Percentiles rank a stretch among this genome's conserved stretches.
phyloP scores from a whole-genome alignment of 768 basidiomycete species.

The Dentipellis sp. region DNA sequence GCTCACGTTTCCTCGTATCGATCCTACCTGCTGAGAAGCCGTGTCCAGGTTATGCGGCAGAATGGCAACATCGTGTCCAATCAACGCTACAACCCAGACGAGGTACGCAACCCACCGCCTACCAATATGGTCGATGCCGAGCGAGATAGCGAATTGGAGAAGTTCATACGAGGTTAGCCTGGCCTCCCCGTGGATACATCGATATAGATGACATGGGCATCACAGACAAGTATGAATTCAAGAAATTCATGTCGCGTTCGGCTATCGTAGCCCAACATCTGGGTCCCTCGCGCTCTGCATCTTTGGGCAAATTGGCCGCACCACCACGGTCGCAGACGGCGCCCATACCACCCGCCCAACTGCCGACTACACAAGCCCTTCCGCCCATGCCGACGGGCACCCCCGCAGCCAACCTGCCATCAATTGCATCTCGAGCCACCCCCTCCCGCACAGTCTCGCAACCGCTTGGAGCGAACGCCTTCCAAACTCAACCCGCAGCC shows the following conservation, averaged over 20 bases:
- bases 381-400: constrained; percentile 1
- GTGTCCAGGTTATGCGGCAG: constrained; percentile 58
- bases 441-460: constrained; percentile 26
- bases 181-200: background rate
- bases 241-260: constrained; percentile 39
- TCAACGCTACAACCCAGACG: constrained; percentile 73
- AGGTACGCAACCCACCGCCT: constrained; percentile 73
- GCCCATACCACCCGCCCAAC: constrained; percentile 7
- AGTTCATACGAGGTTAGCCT: constrained; percentile 73
- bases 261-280: constrained; percentile 21
- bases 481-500: no score
- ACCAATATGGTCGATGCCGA: constrained; percentile 69
- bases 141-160: constrained; percentile 85
- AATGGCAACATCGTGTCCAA: constrained; percentile 83
- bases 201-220: background rate
- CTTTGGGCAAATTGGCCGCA: constrained; percentile 9
- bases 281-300: constrained; percentile 21
- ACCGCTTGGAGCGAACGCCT: constrained; percentile 10
- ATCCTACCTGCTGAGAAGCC: constrained; percentile 8
- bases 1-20: constrained; percentile 6
- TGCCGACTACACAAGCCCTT: background rate
- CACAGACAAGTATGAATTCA: constrained; percentile 76
- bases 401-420: background rate
- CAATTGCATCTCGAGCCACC: background rate
- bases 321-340: constrained; percentile 16